Base-by-base conservation (phyloP, 2,329 filamentous ascomycete genomes). In the Dactylellina leptospora region DNA sequence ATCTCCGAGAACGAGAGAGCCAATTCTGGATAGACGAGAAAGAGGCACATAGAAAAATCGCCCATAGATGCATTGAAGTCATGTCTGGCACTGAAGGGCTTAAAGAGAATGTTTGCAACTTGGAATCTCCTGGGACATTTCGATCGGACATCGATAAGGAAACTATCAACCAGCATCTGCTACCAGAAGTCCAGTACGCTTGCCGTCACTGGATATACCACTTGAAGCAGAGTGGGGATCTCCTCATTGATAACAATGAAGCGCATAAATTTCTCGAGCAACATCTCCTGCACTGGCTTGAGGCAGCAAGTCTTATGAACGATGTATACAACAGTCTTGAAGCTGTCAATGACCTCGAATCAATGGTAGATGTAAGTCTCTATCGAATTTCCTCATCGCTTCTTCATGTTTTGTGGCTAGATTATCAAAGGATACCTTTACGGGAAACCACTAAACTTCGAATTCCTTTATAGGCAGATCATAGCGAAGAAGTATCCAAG, bases 281-380 rank as follows among this genome's bases (percentile, higher is more conserved):
- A 51, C 76, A 80, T 74, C 45, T 80, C 53, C 77, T 80, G 0
- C 76, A 80, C 68, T 81, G 79, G 79, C 76, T 81, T 27, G 78
- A 81, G 70, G 80, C 78, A 8, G 75, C 80, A 45, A 76, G 77
- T 33, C 75, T 77, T 36, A 76, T 79, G 27, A 63, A 74, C 33
- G 76, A 77, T 59, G 58, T 74, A 1, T 75, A 48, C 20, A 58
- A 73, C 58, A 66, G 61, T 20, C 51, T 66, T 28, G 22, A 48
- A 28, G 70, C 58, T 30, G 62, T 76, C 27, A 45, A 55, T 4
- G 48, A 2, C 10, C 25, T 70, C 5, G 25, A 2, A 2, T 44
- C 48, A 18, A n/a, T 40, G 16, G 11, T 50, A 3, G 47, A 61
- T 48, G 63, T 70, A 61, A 55, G 63, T 56, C n/a, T n/a, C n/a